Conservation (phyloP, 2,329 filamentous ascomycete genomes). For the Alternaria consortialis region DNA sequence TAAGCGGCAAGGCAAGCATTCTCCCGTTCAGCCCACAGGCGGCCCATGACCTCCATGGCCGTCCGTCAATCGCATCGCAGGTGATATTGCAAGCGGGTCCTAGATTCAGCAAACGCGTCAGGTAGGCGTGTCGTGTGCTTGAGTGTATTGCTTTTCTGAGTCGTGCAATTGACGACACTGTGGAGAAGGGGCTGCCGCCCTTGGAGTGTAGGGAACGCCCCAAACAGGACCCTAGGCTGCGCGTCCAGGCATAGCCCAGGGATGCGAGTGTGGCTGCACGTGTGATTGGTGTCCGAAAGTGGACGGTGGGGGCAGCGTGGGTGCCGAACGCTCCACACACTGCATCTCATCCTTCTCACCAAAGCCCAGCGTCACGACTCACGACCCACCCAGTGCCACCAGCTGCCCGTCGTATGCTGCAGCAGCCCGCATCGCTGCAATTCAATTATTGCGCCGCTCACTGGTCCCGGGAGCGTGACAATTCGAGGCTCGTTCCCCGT, state of each 20-base stretch:
- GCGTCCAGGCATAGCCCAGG: constrained; percentile 25
- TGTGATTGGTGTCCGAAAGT: constrained; percentile 21
- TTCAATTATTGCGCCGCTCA: constrained; percentile 37
- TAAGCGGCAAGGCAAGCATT: constrained; percentile 30
- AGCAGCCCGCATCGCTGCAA: constrained; percentile 29
- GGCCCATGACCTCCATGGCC: constrained; percentile 6
- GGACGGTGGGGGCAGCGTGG: constrained; percentile 33
- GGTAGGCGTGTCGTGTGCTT: constrained; percentile 21
- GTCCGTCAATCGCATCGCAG: not conserved
- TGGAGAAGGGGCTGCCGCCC: constrained; percentile 17
- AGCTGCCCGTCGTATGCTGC: constrained; percentile 35
- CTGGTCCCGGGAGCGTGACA: constrained; percentile 19
- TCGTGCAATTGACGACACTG: constrained; percentile 22
- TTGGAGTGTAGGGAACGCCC: constrained; percentile 12
- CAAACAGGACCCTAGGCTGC: constrained; percentile 22
- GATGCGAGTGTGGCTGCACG: constrained; percentile 12
- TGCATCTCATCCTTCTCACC: constrained; percentile 22
- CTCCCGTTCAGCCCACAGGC: constrained; percentile 18
- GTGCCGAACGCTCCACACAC: constrained; percentile 25
- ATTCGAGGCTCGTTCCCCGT: constrained; percentile 28
- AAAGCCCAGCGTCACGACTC: constrained; percentile 23
- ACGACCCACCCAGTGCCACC: constrained; percentile 34
- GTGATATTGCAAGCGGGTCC: not conserved
- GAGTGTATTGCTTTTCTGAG: constrained; percentile 12
- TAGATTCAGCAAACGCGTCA: not conserved